A percentile compares a stretch with the other conserved stretches of the same genome.
Conservation (phyloP, 2,329 filamentous ascomycete genomes). For the Hawksworthiomyces lignivorus region DNA sequence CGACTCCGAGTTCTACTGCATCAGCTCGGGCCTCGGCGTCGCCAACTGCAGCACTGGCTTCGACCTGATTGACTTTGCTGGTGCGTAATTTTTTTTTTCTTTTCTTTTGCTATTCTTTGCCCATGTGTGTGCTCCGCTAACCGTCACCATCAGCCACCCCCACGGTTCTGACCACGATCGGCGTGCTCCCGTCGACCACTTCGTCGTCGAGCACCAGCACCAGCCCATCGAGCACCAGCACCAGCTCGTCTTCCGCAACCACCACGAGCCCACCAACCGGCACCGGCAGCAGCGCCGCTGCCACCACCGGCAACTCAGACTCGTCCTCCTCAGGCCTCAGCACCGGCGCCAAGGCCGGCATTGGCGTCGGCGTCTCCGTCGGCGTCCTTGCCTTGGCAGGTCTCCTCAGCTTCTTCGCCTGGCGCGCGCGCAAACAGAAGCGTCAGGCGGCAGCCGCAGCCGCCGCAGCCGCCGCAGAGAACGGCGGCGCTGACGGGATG, state of each 20-base stretch:
- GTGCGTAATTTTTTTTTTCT: not conserved
- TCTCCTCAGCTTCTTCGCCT: not conserved
- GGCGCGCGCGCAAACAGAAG: conserved; percentile 2
- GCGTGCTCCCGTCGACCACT: conserved; percentile 6
- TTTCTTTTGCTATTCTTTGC: not conserved
- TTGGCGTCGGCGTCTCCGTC: conserved; percentile 10
- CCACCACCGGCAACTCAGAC: not conserved
- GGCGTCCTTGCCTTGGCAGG: conserved; percentile 1
- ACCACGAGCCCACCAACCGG: not conserved
- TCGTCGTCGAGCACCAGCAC: not conserved
- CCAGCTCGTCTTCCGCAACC: not conserved
- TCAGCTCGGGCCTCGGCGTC: conserved; percentile 13
- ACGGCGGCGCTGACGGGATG: not conserved
- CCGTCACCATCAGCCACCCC: conserved; percentile 10
- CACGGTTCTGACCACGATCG: conserved; percentile 15
- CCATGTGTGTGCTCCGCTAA: too few relatives aligned
- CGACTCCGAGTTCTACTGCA: conserved; percentile 19
- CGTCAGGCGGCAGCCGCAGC: not conserved
- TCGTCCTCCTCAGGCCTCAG: not conserved
- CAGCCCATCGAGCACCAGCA: not conserved
- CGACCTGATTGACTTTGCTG: conserved; percentile 13
- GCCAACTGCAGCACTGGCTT: conserved; percentile 15
- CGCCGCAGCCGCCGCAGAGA: not conserved
- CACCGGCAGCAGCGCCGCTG: conserved; percentile 1
- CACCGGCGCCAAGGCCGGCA: conserved; percentile 4